Percentiles rank a stretch among this genome's conserved stretches.
Conservation (phyloP, 2,329 filamentous ascomycete species). For the Sclerotinia sclerotiorum region DNA sequence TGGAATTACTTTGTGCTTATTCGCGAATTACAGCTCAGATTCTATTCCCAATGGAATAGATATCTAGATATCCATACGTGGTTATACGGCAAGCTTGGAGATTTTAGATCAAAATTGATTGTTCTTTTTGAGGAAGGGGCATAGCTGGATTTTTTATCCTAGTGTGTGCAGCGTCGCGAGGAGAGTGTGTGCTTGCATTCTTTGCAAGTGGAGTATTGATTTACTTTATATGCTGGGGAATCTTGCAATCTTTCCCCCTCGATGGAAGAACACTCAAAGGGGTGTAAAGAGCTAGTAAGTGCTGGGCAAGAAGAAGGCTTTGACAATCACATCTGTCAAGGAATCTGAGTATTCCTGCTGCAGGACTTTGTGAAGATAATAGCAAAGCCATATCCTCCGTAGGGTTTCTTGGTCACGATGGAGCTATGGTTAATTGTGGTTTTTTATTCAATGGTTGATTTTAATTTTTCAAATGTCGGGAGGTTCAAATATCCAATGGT, state of each 20-base stretch:
- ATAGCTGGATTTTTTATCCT: neutral
- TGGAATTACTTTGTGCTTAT: too few relatives aligned
- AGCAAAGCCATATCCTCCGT: constrained; percentile 8
- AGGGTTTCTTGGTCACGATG: neutral
- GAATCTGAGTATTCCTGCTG: neutral
- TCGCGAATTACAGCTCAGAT: too few relatives aligned
- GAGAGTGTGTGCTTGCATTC: neutral
- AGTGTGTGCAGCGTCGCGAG: constrained; percentile 4
- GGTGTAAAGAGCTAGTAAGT: neutral
- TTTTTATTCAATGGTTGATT: constrained; percentile 4
- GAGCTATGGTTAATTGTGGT: neutral
- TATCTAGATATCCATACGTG: too few relatives aligned
- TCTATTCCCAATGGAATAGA: too few relatives aligned
- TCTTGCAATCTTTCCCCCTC: neutral
- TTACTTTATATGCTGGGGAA: neutral
- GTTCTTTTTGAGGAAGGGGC: neutral
- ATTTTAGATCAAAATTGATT: neutral
- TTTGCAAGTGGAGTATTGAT: neutral
- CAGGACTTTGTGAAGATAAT: neutral
- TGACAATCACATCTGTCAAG: neutral
- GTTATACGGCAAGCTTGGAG: constrained; percentile 24
- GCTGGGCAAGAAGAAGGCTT: neutral
- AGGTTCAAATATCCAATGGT: constrained; percentile 14
- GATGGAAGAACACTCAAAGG: neutral
- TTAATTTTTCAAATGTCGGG: constrained; percentile 2